Evolutionary conservation across 257 asterid genomes (phyloP).

Genomic region (Solanum bukasovii): DNA sequence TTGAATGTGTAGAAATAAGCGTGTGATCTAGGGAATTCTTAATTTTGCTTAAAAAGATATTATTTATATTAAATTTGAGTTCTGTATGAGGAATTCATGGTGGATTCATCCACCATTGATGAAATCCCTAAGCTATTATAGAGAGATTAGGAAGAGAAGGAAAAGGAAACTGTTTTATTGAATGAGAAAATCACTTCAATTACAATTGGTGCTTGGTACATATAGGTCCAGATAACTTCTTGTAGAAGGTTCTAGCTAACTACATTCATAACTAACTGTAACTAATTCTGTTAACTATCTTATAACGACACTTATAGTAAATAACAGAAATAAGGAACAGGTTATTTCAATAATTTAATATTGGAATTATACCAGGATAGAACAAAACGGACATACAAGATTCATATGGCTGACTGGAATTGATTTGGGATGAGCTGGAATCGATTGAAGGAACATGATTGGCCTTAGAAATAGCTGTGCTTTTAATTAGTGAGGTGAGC

Average conservation of each 20-base stretch:
- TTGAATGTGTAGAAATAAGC: background rate
- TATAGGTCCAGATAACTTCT: background rate
- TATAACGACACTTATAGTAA: background rate
- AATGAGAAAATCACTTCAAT: background rate
- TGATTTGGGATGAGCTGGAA: background rate
- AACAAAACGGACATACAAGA: background rate
- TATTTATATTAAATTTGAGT: background rate
- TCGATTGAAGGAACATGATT: background rate
- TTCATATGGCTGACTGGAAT: background rate
- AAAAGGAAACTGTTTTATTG: background rate
- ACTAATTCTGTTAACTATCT: background rate
- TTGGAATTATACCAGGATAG: background rate
- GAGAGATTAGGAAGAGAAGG: background rate
- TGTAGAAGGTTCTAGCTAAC: background rate
- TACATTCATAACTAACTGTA: background rate
- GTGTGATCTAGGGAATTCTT: background rate
- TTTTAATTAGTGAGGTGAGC: background rate
- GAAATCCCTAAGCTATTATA: background rate
- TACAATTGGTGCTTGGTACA: background rate
- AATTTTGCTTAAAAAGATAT: background rate
- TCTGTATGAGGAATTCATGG: background rate
- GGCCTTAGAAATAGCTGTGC: background rate
- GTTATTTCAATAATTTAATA: background rate
- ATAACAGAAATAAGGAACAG: background rate
- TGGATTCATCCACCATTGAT: background rate